Base-by-base conservation (phyloP, 2,329 filamentous ascomycete species). In the Epichloe typhina region DNA sequence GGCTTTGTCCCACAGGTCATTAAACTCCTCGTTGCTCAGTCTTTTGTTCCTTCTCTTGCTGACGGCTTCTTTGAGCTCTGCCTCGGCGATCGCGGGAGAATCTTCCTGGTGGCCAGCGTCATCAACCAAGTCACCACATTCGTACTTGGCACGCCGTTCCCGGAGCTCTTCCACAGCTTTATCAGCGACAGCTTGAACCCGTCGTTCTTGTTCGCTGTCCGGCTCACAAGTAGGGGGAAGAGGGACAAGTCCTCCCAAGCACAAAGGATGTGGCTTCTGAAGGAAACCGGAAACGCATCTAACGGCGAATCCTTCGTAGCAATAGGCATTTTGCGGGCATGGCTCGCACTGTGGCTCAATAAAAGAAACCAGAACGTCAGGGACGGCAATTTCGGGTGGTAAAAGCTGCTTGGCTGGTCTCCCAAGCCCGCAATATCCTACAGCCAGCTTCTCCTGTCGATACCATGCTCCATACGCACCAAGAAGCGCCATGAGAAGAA, bases 341-440 rank as follows among this genome's bases (percentile, higher is more conserved):
- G 82, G 83, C 64, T 97, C 91, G 64, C 93, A 98, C 58, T 85
- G 77, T 12, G 91, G 91, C 59, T 83, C 79, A 33, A 88, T 74
- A 5, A 90, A 68, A 9, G 81, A 72, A 47, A 81, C 73, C 8
- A 86, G 74, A 74, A 82, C 86, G 45, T 87, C 81, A 3, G 91
- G 90, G 17, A 95, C 66, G 0, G 71, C 68, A 38, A 74, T 59
- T 23, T 75, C 66, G 11, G 66, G 62, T 11, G 76, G 75, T 17
- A 80, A 64, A 80, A 80, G 62, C 56, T 72, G 62, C 35, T 68
- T 72, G 2, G 74, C 78, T 46, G 80, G 73, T 49, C 83, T 79
- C 23, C 86, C 93, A 49, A 95, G 78, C 12, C 90, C 89, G 64
- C 93, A 98, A 63, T 95, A 98, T 36, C 94, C 93, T 19, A 97